Base-by-base conservation (phyloP, 495 filamentous ascomycete species). In the Xylaria bambusicola region DNA sequence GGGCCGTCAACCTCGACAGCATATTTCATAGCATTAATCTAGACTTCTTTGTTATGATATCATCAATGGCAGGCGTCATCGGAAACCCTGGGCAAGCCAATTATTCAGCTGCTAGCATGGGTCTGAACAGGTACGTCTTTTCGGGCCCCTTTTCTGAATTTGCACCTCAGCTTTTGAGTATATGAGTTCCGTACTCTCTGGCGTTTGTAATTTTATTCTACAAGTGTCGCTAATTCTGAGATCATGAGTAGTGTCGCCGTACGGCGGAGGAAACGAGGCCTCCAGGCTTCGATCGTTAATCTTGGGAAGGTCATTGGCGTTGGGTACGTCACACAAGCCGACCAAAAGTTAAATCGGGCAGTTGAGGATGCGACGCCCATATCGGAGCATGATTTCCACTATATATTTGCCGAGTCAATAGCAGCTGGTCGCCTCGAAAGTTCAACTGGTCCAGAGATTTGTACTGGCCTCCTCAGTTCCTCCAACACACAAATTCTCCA, bases 261-360 rank as follows among this genome's bases (percentile, higher is more conserved):
- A 17, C n/a, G 29, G 8, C 48, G 45, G 21, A 12, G 35, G 8
- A 20, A 17, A 5, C 31, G 69, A 51, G 54, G 75, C 49, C 48
- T 81, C 2, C 27, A 17, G 13, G 29, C 31, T 7, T 52, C 50
- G 23, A 18, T 52, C 15, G 21, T 52, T n/a, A 24, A 24, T 24
- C 15, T 52, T 17, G 50, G 50, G 1, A 33, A n/a, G 9, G 26
- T 52, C 31, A 24, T 52, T 6, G 50, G 50, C 7, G 35, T 17
- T 2, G 50, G 50, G 8, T 52, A 52, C 26, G 18, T 52, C 24
- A 52, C 50, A 9, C 33, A 13, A 12, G 10, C 17, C 6, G 23
- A 52, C 5, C 15, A 40, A 4, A 21, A 20, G 4, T 33, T 52
- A 10, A 7, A 38, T 20, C n/a, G 31, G 26, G 33, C 27, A 13